phyloP scores from a whole-genome alignment of 352 stramenopile genomes.

The Globisporangium cystogenes region DNA sequence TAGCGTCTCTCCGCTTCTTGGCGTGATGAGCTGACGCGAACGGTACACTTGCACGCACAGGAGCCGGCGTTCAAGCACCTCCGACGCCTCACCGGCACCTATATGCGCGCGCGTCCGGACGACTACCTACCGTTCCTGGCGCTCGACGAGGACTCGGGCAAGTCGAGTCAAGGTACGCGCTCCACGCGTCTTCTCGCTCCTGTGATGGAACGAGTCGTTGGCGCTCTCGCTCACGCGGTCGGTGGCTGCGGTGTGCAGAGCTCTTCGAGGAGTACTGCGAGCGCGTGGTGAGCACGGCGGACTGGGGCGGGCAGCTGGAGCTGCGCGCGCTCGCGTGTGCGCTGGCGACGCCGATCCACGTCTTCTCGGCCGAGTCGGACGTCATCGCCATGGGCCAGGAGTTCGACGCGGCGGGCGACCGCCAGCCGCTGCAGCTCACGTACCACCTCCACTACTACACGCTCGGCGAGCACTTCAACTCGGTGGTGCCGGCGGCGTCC shows the following conservation, averaged over 20 bases:
- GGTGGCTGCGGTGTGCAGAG: slow-evolving; percentile 15
- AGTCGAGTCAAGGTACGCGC: slow-evolving; percentile 25
- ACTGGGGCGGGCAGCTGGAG: slow-evolving; percentile 98
- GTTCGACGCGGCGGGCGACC: slow-evolving; percentile 31
- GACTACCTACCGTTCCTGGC: slow-evolving; percentile 93
- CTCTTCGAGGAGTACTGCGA: slow-evolving; percentile 92
- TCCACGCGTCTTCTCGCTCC: background rate
- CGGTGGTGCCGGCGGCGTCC: slow-evolving; percentile 39
- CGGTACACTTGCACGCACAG: background rate
- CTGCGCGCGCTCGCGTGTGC: slow-evolving; percentile 88
- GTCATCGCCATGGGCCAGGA: slow-evolving; percentile 90
- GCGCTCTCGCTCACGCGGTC: background rate
- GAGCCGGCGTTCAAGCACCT: slow-evolving; percentile 63
- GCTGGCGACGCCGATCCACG: slow-evolving; percentile 86
- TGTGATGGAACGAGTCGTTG: too few species aligned
- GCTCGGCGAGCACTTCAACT: slow-evolving; percentile 99
- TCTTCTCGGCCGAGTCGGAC: slow-evolving; percentile 88
- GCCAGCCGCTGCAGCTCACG: slow-evolving; percentile 87
- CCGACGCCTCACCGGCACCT: slow-evolving; percentile 58
- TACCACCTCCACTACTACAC: slow-evolving; percentile 98
- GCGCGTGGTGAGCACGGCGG: slow-evolving; percentile 85
- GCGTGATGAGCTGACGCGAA: background rate
- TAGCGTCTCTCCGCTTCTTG: background rate
- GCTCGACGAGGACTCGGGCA: slow-evolving; percentile 42
- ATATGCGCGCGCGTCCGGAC: slow-evolving; percentile 77